These are phyloP conservation scores for Bipolaris victoriae DNA, from an alignment of 2,329 filamentous ascomycete species.

Conservation along the genomic window DNA sequence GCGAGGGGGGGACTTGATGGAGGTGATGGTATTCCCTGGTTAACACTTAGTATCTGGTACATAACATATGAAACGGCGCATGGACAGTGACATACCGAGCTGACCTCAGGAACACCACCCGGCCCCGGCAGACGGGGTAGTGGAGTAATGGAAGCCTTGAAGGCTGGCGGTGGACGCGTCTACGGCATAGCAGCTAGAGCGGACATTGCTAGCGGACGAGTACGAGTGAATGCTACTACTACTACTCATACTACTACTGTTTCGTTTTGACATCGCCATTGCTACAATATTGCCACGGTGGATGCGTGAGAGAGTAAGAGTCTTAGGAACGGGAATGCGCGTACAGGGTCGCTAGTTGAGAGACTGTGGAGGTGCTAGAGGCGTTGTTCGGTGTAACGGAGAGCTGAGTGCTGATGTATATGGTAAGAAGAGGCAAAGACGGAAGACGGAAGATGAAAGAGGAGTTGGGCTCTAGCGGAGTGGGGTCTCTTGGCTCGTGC, in stretches of 20 bases:
- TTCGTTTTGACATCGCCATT: conserved; percentile 77
- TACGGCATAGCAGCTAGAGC: conserved; percentile 91
- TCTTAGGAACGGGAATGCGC: neutral
- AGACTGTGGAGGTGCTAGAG: conserved; percentile 2
- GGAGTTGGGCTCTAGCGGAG: conserved; percentile 22
- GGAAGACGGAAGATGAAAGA: conserved; percentile 17
- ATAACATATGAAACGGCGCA: neutral
- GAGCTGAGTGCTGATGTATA: conserved; percentile 5
- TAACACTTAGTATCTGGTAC: conserved; percentile 1
- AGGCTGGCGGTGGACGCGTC: conserved; percentile 69
- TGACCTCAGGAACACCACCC: conserved; percentile 56
- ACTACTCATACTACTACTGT: conserved; percentile 68
- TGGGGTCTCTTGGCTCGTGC: conserved; percentile 19
- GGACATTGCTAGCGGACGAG: conserved; percentile 75
- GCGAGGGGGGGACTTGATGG: conserved; percentile 89
- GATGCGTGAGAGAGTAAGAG: neutral
- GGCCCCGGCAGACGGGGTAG: conserved; percentile 77
- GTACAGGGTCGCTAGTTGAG: neutral
- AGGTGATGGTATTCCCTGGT: conserved; percentile 80
- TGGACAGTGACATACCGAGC: conserved; percentile 45
- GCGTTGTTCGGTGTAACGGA: conserved; percentile 14
- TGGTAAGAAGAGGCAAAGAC: conserved; percentile 19
- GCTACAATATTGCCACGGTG: conserved; percentile 56
- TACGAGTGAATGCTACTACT: conserved; percentile 62
- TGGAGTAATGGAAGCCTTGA: conserved; percentile 60